phyloP scores from a whole-genome alignment of 345 rosid species.

The Eucalyptus pauciflora region DNA sequence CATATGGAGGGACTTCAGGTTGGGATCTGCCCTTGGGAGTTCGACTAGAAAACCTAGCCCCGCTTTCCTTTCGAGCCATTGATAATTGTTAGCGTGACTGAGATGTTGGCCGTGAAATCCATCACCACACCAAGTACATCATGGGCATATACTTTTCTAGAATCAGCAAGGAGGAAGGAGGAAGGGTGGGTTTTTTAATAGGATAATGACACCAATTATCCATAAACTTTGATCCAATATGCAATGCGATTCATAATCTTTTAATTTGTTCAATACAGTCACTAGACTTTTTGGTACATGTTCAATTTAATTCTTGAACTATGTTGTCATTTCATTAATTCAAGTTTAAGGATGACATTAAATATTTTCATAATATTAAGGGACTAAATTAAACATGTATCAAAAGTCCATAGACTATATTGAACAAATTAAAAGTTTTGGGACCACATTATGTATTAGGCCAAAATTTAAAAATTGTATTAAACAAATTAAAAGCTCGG shows the following conservation, averaged over 20 bases:
- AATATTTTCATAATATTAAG: no score
- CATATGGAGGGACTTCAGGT: background rate
- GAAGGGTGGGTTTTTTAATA: background rate
- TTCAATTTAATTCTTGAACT: background rate
- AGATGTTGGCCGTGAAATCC: background rate
- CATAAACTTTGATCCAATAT: no score
- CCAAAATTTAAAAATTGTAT: fast-evolving
- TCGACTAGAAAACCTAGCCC: background rate
- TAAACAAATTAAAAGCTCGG: no score
- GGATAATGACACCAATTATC: background rate
- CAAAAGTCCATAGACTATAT: background rate
- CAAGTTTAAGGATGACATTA: no score
- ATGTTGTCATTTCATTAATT: background rate
- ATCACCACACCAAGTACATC: background rate
- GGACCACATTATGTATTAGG: no score
- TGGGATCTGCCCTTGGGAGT: background rate
- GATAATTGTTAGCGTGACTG: background rate
- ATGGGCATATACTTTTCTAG: background rate
- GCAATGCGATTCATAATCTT: background rate
- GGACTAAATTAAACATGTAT: no score
- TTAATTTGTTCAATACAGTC: no score
- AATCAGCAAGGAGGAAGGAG: background rate
- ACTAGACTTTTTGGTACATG: no score
- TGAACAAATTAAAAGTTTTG: no score
- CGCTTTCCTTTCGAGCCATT: background rate